Percentiles rank a stretch among this genome's conserved stretches.
phyloP scores from a whole-genome alignment of 2,329 filamentous ascomycete genomes.

The Colletotrichum spaethianum region DNA sequence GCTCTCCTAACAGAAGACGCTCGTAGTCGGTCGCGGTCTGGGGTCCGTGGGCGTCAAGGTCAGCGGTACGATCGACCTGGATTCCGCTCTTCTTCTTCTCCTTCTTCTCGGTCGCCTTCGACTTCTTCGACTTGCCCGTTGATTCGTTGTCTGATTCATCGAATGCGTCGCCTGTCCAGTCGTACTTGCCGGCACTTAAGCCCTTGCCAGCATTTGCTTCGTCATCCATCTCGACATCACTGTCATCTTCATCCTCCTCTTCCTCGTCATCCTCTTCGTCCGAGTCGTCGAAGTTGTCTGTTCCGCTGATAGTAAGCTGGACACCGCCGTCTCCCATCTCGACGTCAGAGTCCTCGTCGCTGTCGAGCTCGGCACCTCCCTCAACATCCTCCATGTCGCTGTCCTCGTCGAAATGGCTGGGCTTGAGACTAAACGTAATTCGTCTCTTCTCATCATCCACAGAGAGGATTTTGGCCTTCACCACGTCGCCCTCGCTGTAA shows the following conservation, averaged over 20 bases:
- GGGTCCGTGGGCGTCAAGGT: slow-evolving; percentile 89
- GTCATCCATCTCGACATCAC: slow-evolving; percentile 60
- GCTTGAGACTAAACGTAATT: slow-evolving; percentile 92
- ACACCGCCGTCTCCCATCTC: slow-evolving; percentile 63
- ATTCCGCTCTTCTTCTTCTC: slow-evolving; percentile 82
- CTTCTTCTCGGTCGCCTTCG: slow-evolving; percentile 55
- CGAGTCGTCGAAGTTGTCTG: slow-evolving; percentile 54
- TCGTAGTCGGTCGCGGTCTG: slow-evolving; percentile 95
- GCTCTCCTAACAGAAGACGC: slow-evolving; percentile 89
- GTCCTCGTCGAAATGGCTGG: slow-evolving; percentile 84
- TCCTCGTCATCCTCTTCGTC: slow-evolving; percentile 54
- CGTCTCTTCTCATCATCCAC: slow-evolving; percentile 82
- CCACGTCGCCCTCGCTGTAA: slow-evolving; percentile 90
- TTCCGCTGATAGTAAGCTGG: slow-evolving; percentile 60
- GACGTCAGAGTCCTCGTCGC: slow-evolving; percentile 61
- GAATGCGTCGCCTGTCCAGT: slow-evolving; percentile 85
- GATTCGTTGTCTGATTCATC: slow-evolving; percentile 70
- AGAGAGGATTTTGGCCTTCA: slow-evolving; percentile 90
- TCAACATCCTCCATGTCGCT: slow-evolving; percentile 65
- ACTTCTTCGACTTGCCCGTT: slow-evolving; percentile 52
- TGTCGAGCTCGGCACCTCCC: slow-evolving; percentile 60
- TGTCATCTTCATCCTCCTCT: slow-evolving; percentile 56
- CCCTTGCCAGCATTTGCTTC: slow-evolving; percentile 48
- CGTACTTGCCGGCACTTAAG: slow-evolving; percentile 78
- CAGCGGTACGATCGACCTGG: slow-evolving; percentile 90